These are phyloP conservation scores for Aspergillus conjunctus DNA, from an alignment of 495 filamentous ascomycete genomes.

Conservation along the genomic window DNA sequence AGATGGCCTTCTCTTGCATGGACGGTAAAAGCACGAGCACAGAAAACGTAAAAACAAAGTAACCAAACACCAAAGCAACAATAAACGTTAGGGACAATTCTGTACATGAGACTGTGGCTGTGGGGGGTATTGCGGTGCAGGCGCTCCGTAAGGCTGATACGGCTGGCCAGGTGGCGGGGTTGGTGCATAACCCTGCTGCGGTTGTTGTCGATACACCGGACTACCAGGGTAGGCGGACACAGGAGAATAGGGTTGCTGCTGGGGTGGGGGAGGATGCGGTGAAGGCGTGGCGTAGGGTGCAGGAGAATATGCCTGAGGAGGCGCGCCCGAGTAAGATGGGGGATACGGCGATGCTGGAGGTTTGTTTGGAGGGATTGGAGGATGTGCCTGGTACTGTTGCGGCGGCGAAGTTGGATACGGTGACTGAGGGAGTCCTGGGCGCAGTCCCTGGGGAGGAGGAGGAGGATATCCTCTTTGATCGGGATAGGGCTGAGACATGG, in stretches of 20 bases:
- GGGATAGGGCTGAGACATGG: constrained; percentile 46
- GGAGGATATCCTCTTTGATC: constrained; percentile 38
- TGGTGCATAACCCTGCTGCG: constrained; percentile 37
- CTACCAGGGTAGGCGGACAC: constrained; percentile 22
- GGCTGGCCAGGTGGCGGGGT: constrained; percentile 36
- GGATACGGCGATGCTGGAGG: constrained; percentile 31
- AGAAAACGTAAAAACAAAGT: constrained; percentile 4
- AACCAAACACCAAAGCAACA: constrained; percentile 20
- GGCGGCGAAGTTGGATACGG: constrained; percentile 42
- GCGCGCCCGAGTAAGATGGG: constrained; percentile 35
- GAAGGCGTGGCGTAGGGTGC: constrained; percentile 21
- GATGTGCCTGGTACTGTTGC: constrained; percentile 42
- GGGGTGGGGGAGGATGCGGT: constrained; percentile 19
- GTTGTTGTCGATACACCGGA: constrained; percentile 20
- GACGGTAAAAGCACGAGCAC: constrained; percentile 4
- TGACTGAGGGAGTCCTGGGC: constrained; percentile 27
- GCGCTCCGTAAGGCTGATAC: constrained; percentile 39
- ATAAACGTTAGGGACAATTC: constrained; percentile 13
- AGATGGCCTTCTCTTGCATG: constrained; percentile 13
- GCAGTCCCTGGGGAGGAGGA: constrained; percentile 31
- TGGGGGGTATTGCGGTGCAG: constrained; percentile 39
- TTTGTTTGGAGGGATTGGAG: constrained; percentile 30
- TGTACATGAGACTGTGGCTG: constrained; percentile 32
- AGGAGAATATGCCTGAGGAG: constrained; percentile 27
- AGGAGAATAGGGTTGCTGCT: constrained; percentile 25